Conservation (phyloP, 106 monocot species). For the Dendrobium huoshanense region DNA sequence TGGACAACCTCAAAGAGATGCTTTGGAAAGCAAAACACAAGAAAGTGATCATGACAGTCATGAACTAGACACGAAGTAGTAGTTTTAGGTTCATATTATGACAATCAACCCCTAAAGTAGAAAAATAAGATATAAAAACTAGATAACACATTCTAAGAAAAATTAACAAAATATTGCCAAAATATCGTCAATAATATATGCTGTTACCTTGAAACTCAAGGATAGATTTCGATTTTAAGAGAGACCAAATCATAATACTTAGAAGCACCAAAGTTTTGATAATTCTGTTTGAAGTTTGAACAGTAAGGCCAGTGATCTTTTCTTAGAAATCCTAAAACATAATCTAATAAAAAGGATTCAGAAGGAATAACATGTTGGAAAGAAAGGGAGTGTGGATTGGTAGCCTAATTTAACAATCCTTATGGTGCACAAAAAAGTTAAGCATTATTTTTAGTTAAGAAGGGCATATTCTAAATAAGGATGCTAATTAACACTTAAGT, state of each 20-base stretch:
- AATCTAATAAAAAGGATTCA: background rate
- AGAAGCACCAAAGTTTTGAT: background rate
- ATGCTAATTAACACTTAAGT: background rate
- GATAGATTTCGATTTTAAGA: background rate
- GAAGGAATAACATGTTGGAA: background rate
- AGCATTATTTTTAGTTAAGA: background rate
- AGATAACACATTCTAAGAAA: background rate
- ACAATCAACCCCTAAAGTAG: background rate
- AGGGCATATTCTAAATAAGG: background rate
- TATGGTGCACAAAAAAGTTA: background rate
- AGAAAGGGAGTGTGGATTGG: background rate
- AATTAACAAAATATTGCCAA: too few species aligned
- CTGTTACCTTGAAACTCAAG: background rate
- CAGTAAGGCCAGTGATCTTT: background rate
- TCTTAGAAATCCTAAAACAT: background rate
- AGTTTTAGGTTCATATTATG: background rate
- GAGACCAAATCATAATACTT: background rate
- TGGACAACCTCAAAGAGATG: background rate
- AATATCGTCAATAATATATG: background rate
- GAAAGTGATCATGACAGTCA: too few species aligned
- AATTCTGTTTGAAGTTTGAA: background rate
- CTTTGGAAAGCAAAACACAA: too few species aligned
- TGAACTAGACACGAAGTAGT: too few species aligned
- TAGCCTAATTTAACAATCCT: background rate
- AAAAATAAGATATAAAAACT: background rate